These are phyloP conservation scores for Phytophthora pisi DNA, from an alignment of 352 stramenopile species.

Conservation along the genomic window DNA sequence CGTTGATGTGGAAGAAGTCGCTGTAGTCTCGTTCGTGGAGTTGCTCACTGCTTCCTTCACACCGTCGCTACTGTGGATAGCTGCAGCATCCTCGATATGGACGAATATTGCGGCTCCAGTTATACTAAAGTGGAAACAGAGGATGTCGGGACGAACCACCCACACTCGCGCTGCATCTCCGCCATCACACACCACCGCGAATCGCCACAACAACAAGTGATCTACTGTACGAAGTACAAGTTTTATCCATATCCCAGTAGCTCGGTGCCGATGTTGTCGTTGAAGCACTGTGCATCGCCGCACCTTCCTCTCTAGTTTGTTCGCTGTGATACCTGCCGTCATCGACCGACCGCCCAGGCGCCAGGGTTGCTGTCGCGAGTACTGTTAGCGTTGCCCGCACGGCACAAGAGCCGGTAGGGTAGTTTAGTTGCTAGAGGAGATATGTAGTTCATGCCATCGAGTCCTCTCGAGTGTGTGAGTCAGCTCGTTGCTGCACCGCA, in stretches of 20 bases:
- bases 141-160: constrained; percentile 25
- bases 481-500: neutral
- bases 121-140: too few relatives aligned
- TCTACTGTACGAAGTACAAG: constrained; percentile 35
- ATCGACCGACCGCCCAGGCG: too few relatives aligned
- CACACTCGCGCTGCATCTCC: constrained; percentile 41
- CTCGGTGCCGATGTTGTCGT: constrained; percentile 75
- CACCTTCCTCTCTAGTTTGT: constrained; percentile 33
- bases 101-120: too few relatives aligned
- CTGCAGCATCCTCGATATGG: too few relatives aligned
- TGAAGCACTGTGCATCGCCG: constrained; percentile 49
- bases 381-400: too few relatives aligned
- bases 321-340: constrained; percentile 35
- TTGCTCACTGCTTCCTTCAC: too few relatives aligned
- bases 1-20: too few relatives aligned
- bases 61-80: too few relatives aligned
- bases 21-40: too few relatives aligned
- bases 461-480: neutral
- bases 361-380: too few relatives aligned
- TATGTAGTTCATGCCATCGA: neutral
- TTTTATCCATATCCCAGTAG: constrained; percentile 46
- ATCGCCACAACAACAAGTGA: constrained; percentile 51
- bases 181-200: constrained; percentile 52
- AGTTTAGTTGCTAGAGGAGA: too few relatives aligned
- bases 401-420: too few relatives aligned